These are phyloP conservation scores for Fusarium sp. DNA, from an alignment of 2,329 filamentous ascomycete species.

Conservation along the genomic window DNA sequence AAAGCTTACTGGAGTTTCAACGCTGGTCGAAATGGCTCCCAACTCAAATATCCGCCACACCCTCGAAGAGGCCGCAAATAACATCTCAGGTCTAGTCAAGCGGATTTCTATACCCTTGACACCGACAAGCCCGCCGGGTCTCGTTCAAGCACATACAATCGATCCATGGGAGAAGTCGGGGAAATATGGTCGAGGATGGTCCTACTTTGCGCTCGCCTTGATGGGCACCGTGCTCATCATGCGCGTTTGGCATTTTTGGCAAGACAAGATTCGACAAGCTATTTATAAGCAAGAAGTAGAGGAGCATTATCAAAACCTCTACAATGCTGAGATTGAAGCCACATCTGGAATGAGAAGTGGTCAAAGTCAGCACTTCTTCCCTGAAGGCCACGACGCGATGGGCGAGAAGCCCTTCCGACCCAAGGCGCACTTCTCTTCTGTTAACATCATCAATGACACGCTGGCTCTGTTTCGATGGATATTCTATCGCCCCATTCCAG, in stretches of 20 bases:
- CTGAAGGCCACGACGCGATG: constrained; percentile 65
- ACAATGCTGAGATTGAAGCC: constrained; percentile 62
- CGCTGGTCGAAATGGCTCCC: constrained; percentile 56
- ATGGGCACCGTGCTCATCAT: constrained; percentile 74
- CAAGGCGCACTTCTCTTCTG: constrained; percentile 80
- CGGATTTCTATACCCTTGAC: constrained; percentile 71
- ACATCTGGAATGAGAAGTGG: constrained; percentile 60
- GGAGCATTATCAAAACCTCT: constrained; percentile 67
- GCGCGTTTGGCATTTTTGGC: constrained; percentile 88
- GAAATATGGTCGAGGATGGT: constrained; percentile 89
- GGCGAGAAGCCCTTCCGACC: constrained; percentile 67
- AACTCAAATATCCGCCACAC: constrained; percentile 48
- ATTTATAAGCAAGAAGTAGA: constrained; percentile 86
- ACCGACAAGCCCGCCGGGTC: constrained; percentile 68
- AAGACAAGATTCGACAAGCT: constrained; percentile 91
- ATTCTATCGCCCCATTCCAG: constrained; percentile 87
- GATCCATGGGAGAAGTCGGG: constrained; percentile 86
- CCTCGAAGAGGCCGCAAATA: constrained; percentile 49
- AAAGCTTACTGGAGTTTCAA: constrained; percentile 36
- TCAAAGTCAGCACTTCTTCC: constrained; percentile 78
- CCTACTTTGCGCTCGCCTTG: constrained; percentile 84
- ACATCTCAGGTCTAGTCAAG: constrained; percentile 57
- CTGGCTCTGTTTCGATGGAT: constrained; percentile 88
- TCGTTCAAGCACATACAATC: constrained; percentile 70
- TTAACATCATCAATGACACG: constrained; percentile 78